Percentiles rank a stretch among this genome's conserved stretches.
Conservation (phyloP, 192 early-diverging fungal genomes). For the Chytriomyces confervae region DNA sequence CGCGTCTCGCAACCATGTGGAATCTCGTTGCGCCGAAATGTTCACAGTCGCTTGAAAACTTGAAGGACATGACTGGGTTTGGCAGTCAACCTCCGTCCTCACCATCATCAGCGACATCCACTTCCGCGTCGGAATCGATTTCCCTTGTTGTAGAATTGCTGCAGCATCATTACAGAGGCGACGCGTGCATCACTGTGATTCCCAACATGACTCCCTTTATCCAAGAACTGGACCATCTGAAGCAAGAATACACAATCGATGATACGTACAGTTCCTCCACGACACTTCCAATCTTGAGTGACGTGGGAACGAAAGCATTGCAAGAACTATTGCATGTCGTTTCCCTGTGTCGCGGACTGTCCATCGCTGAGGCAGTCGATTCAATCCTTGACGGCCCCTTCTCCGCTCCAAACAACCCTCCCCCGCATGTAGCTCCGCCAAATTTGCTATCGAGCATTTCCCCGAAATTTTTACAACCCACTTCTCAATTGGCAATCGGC, state of each 20-base stretch:
- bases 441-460: neutral
- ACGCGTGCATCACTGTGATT: slow-evolving; percentile 32
- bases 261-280: neutral
- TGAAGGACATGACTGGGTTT: slow-evolving; percentile 17
- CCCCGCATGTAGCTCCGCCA: neutral
- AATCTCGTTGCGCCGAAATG: slow-evolving; percentile 25
- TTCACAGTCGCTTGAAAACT: slow-evolving; percentile 20
- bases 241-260: slow-evolving; percentile 40
- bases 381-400: neutral
- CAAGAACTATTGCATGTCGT: neutral
- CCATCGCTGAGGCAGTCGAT: neutral
- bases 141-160: slow-evolving; percentile 40
- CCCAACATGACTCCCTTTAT: slow-evolving; percentile 43
- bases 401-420: neutral
- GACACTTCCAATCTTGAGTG: neutral
- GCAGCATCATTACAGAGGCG: slow-evolving; percentile 38
- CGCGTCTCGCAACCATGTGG: slow-evolving; percentile 37
- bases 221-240: slow-evolving; percentile 35
- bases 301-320: neutral
- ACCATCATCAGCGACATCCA: neutral
- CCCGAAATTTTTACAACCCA: neutral
- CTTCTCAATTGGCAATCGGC: neutral
- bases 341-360: neutral
- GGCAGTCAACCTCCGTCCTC: neutral
- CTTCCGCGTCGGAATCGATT: slow-evolving; percentile 22